phyloP scores from a whole-genome alignment of 495 filamentous ascomycete genomes.

The Podospora pseudoanserina region DNA sequence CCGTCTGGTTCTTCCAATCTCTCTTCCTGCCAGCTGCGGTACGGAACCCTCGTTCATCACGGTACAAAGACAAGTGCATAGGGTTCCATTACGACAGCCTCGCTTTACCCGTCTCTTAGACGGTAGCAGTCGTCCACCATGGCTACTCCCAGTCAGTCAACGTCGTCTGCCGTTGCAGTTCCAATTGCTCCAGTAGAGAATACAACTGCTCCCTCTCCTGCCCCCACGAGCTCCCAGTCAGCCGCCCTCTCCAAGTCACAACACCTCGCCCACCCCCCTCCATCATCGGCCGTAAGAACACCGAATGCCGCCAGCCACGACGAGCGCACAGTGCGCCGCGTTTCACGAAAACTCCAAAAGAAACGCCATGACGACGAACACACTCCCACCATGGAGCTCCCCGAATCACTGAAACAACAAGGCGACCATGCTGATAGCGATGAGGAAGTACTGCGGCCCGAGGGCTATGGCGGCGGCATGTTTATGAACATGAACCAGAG shows the following conservation, averaged over 20 bases:
- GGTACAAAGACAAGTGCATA: background rate
- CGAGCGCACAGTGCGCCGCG: slow-evolving; percentile 29
- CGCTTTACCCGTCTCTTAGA: background rate
- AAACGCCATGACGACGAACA: slow-evolving; percentile 51
- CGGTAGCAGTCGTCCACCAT: background rate
- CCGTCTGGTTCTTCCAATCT: background rate
- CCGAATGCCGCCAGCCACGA: slow-evolving; percentile 21
- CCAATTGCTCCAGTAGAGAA: background rate
- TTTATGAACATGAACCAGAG: slow-evolving; percentile 86
- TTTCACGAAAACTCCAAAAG: slow-evolving; percentile 56
- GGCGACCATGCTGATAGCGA: slow-evolving; percentile 56
- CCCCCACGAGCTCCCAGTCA: background rate
- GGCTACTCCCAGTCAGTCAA: background rate
- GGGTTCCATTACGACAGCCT: background rate
- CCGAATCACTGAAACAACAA: slow-evolving; percentile 71
- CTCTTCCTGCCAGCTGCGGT: background rate
- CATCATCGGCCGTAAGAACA: slow-evolving; percentile 16
- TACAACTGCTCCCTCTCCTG: background rate
- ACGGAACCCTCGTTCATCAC: background rate
- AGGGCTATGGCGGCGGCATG: slow-evolving; percentile 46
- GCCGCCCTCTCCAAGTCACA: slow-evolving; percentile 18
- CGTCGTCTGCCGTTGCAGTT: background rate
- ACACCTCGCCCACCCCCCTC: slow-evolving; percentile 14
- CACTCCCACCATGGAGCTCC: slow-evolving; percentile 64
- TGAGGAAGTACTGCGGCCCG: slow-evolving; percentile 70